Conservation (phyloP, 148 eudicot species). For the Arbutus unedo region DNA sequence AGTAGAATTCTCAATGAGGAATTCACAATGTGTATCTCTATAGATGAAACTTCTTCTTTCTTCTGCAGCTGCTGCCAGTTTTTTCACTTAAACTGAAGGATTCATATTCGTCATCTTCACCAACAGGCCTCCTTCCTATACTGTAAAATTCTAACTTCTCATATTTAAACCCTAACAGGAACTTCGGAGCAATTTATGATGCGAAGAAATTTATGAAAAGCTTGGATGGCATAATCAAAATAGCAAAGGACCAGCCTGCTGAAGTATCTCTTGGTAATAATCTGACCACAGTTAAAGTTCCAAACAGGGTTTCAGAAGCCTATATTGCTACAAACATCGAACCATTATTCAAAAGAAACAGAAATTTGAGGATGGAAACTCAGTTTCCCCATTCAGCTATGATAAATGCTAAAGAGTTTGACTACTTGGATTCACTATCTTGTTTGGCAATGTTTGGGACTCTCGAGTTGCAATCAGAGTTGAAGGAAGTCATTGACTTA, state of each 20-base stretch:
- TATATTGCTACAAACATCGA: slow-evolving; percentile 23
- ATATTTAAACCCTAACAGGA: slow-evolving; percentile 21
- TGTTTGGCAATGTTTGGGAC: slow-evolving; percentile 31
- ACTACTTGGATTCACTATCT: slow-evolving; percentile 14
- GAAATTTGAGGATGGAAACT: slow-evolving; percentile 25
- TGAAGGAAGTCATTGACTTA: slow-evolving; percentile 28
- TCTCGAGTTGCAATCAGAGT: slow-evolving; percentile 24
- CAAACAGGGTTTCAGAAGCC: slow-evolving; percentile 23
- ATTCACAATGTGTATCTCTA: not conserved
- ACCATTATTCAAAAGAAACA: slow-evolving; percentile 23
- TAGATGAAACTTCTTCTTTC: not conserved
- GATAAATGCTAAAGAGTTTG: not conserved
- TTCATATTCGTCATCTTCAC: not conserved
- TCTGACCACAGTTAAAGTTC: slow-evolving; percentile 25
- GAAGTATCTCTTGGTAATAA: not conserved
- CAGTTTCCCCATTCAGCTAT: slow-evolving; percentile 15
- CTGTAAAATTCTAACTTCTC: not conserved
- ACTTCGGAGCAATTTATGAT: slow-evolving; percentile 36
- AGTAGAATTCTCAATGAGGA: not conserved
- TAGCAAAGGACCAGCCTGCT: slow-evolving; percentile 22
- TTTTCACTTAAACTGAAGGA: not conserved
- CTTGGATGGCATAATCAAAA: slow-evolving; percentile 29
- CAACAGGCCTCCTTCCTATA: not conserved
- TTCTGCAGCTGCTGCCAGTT: not conserved
- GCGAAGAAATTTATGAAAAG: slow-evolving; percentile 22